A percentile compares a stretch with the other conserved stretches of the same genome.
Conservation (phyloP, 176 grass and related monocot species). For the Coix lacrymajobi region DNA sequence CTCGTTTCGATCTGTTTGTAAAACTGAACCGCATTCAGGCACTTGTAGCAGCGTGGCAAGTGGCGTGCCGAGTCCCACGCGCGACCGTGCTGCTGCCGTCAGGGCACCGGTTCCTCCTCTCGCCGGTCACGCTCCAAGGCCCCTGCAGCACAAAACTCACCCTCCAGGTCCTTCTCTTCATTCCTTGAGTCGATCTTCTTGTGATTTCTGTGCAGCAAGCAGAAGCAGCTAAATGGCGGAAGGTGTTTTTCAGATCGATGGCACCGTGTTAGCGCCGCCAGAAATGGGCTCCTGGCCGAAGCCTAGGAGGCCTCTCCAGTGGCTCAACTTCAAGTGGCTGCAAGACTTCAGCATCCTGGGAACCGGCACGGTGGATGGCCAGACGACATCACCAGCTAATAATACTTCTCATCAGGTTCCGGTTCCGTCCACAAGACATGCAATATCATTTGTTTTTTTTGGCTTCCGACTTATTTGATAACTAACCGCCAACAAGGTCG, state of each 20-base stretch:
- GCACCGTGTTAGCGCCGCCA: constrained; percentile 44
- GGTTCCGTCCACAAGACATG: not conserved
- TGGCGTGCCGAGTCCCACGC: constrained; percentile 41
- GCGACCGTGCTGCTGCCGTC: constrained; percentile 52
- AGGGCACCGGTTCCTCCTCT: constrained; percentile 41
- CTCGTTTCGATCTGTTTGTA: not conserved
- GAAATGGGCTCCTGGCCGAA: constrained; percentile 37
- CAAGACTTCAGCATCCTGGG: constrained; percentile 53
- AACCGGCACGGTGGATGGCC: constrained; percentile 51
- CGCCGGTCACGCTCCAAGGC: constrained; percentile 53
- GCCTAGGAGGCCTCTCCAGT: constrained; percentile 44
- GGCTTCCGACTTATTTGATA: not conserved
- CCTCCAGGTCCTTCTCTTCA: constrained; percentile 45
- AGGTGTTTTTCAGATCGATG: constrained; percentile 52
- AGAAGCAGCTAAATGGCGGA: not conserved
- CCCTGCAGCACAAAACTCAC: constrained; percentile 54
- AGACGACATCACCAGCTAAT: constrained; percentile 10
- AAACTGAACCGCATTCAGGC: constrained; percentile 36
- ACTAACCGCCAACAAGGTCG: not conserved
- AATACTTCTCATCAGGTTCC: constrained; percentile 7
- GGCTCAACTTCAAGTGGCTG: constrained; percentile 86
- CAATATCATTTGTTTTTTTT: not conserved
- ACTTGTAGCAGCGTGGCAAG: constrained; percentile 57
- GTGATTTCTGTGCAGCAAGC: not conserved
- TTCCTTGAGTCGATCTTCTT: not conserved